Conservation (phyloP, 2,329 filamentous ascomycete genomes). For the Xylariales sp. region DNA sequence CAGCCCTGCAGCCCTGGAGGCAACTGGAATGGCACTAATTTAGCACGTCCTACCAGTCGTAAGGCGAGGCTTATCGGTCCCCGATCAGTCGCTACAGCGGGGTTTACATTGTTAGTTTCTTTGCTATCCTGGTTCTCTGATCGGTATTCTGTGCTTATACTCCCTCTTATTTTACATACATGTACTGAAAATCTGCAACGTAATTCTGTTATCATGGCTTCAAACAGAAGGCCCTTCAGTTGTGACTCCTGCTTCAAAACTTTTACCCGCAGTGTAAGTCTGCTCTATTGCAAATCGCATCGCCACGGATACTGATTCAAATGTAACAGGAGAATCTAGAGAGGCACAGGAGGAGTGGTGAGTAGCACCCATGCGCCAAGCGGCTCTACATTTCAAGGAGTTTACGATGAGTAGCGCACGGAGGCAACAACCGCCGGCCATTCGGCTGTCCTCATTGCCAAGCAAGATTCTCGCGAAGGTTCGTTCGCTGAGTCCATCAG, state of each 20-base stretch:
- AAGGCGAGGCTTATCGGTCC: too few species aligned
- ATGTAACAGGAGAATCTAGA: not conserved
- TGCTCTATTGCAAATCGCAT: not conserved
- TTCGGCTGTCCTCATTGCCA: not conserved
- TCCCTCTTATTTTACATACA: too few species aligned
- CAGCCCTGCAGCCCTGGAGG: too few species aligned
- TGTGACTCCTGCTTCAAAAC: slow-evolving; percentile 1
- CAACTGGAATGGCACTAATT: too few species aligned
- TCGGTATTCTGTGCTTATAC: too few species aligned
- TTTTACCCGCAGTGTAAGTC: slow-evolving; percentile 1
- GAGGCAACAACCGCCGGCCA: not conserved
- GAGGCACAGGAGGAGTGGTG: not conserved
- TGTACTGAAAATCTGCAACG: too few species aligned
- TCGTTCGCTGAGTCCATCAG: not conserved
- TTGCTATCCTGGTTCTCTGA: too few species aligned
- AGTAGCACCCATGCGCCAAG: not conserved
- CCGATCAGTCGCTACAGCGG: too few species aligned
- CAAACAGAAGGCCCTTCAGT: not conserved
- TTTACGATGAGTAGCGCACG: not conserved
- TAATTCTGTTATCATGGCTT: not conserved
- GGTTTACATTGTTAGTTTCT: too few species aligned
- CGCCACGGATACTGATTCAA: not conserved
- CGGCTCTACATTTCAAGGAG: not conserved
- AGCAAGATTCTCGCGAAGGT: not conserved
- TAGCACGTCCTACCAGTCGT: too few species aligned